Evolutionary conservation across 257 asterid genomes (phyloP), one percentile per base, ranked within the genome.

Genomic region (Nicotiana sylvestris): DNA sequence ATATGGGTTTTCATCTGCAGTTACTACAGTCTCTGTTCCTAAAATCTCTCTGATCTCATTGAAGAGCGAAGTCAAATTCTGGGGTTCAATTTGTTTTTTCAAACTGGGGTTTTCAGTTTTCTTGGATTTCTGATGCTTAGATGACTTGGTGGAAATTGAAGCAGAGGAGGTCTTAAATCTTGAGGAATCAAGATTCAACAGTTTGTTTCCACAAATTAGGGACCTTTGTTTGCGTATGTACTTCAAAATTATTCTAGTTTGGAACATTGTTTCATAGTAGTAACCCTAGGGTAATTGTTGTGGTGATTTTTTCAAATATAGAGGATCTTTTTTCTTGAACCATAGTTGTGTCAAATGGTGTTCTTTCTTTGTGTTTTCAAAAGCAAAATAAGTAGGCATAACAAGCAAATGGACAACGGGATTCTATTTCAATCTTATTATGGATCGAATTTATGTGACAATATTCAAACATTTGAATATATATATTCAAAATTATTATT

Each of bases 1-100:
- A 81, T 17, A 21, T 10, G 87, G 80, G 60, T 74, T 80, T 56
- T 79, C 81, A 81, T 4, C 15, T 10, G 78, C 91, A 21, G 78
- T 64, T 12, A 15, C 81, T 39, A 82, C 74, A 66, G 68, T 80
- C 81, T 87, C 92, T 68, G 87, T 76, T 9, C 93, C 98, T 69
- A 95, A 69, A 82, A 95, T 92, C 68, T 88, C 92, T 37, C 91
- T 85, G 61, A 95, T 92, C 83, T 95, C 98, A 57, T 85, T 84
- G 92, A 95, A 92, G 29, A 95, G 91, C 21, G 94, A 88, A 78
- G 86, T 88, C 21, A 85, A 78, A 35, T 81, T 66, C 53, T 82
- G 89, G 51, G 82, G 25, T 72, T 84, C 87, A 70, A 85, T 37
- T 57, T 58, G 80, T 83, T 76, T 85, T 35, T 81, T 80, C 82